Evolutionary conservation across 192 early-diverging fungal species (phyloP).

Genomic region (Mortierella antarctica): DNA sequence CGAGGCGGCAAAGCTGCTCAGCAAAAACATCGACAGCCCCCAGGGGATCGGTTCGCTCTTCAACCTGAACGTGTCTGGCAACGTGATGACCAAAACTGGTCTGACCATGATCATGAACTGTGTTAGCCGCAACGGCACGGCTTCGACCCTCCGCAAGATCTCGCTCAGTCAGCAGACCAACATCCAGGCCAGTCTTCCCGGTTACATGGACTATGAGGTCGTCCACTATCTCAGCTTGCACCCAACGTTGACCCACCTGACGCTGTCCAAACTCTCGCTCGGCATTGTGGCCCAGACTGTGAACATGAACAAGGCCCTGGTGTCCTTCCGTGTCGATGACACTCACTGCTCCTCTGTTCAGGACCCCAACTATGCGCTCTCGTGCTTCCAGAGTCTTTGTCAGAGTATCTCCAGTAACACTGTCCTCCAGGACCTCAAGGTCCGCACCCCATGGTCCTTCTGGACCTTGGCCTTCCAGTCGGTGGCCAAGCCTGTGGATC

Average conservation of each 20-base stretch:
- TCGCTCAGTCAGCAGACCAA: conserved; percentile 16
- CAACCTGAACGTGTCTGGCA: conserved; percentile 24
- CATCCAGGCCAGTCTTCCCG: conserved; percentile 6
- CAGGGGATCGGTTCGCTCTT: conserved; percentile 16
- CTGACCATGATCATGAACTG: conserved; percentile 24
- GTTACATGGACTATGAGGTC: conserved; percentile 25
- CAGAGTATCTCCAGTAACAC: conserved; percentile 15
- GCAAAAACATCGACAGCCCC: conserved; percentile 13
- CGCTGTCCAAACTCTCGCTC: conserved; percentile 26
- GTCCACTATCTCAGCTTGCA: conserved; percentile 24
- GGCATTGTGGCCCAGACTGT: conserved; percentile 24
- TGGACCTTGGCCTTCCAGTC: conserved; percentile 34
- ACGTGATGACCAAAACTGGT: conserved; percentile 38
- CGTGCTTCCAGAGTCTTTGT: conserved; percentile 24
- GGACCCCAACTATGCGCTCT: conserved; percentile 21
- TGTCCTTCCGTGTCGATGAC: conserved; percentile 35
- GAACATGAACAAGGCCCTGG: conserved; percentile 18
- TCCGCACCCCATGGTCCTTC: conserved; percentile 28
- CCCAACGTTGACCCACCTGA: conserved; percentile 25
- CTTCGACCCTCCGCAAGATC: conserved; percentile 17
- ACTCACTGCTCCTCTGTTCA: conserved; percentile 5
- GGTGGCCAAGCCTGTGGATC: not conserved
- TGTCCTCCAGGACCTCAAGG: conserved; percentile 29
- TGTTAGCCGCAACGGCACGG: not conserved
- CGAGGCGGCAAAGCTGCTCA: conserved; percentile 20